Base-by-base conservation (phyloP, 1,139 yeast species). In the Kodamaea fungicola region DNA sequence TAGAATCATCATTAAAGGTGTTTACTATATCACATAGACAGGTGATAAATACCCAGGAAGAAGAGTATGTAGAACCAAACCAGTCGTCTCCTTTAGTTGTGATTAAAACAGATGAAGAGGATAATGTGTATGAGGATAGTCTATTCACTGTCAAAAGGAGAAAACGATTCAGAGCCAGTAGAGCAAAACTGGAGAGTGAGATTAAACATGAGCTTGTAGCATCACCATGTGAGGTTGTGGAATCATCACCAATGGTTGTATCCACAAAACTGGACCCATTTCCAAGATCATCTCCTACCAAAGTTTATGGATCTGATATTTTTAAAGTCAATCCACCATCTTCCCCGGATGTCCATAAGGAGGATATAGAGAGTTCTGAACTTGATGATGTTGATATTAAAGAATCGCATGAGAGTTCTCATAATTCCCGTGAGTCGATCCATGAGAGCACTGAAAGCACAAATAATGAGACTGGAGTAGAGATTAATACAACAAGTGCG, bases 21-120 rank as follows among this genome's bases (percentile, higher is more conserved):
- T 26, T 30, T 21, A 34, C 38, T n/a, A 33, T 31, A 19, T 40
- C 47, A 8, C 51, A 47, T 22, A 37, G 51, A 10, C 52, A 49
- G 35, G 51, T 49, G 3, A 13, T 47, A 8, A 49, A 47, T 28
- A 49, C 52, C 2, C 52, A 49, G 13, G 51, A 47, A 30, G 42
- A 35, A 10, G 31, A 39, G 8, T 37, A 35, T 7, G 10, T 12
- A 6, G 22, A 16, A 23, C 24, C 42, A 37, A 23, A 32, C 32
- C 4, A 39, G 39, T 27, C n/a, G 7, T 16, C 34, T 2, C 39
- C 35, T 6, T 40, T 34, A 4, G 42, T 39, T 24, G 45, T 42
- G 29, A 45, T 47, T 7, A 29, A 38, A 12, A 46, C 50, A 2
- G 51, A 47, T 32, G 51, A 47, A 2, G 51, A 47, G 31, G 37